These are phyloP conservation scores for Fragilaria crotonensis DNA, from an alignment of 108 stramenopile species.

Conservation along the genomic window DNA sequence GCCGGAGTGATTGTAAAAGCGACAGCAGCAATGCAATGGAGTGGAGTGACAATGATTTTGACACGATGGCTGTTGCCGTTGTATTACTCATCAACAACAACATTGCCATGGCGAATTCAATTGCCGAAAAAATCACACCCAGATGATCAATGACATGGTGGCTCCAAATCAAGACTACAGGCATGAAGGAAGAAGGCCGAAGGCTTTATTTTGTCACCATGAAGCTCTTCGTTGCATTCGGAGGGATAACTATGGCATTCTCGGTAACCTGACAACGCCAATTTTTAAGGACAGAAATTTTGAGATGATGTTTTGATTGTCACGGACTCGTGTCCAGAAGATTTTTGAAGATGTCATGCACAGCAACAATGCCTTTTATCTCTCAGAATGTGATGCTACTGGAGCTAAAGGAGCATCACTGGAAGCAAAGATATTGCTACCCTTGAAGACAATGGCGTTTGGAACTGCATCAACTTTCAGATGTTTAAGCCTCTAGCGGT, in stretches of 20 bases:
- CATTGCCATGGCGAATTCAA: no score
- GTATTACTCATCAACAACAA: no score
- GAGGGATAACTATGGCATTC: background rate
- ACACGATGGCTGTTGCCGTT: no score
- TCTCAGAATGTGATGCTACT: background rate
- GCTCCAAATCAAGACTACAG: no score
- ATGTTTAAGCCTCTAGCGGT: constrained; percentile 2
- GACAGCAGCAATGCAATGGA: no score
- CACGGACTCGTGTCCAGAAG: background rate
- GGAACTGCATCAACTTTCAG: constrained; percentile 7
- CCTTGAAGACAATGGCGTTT: constrained; percentile 11
- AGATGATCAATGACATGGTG: no score
- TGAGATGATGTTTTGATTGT: background rate
- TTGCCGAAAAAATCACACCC: no score
- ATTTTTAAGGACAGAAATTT: background rate
- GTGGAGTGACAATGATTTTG: no score
- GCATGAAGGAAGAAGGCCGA: no score
- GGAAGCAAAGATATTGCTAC: constrained; percentile 1
- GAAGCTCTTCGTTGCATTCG: no score
- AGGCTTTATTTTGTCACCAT: no score
- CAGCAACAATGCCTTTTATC: background rate
- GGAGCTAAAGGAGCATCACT: background rate
- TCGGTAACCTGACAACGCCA: background rate
- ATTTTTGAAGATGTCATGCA: background rate
- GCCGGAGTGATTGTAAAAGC: no score